A percentile compares a stretch with the other conserved stretches of the same genome.
Evolutionary conservation across 2,329 filamentous ascomycete genomes (phyloP).

Genomic region (Trichoderma atrobrunneum): DNA sequence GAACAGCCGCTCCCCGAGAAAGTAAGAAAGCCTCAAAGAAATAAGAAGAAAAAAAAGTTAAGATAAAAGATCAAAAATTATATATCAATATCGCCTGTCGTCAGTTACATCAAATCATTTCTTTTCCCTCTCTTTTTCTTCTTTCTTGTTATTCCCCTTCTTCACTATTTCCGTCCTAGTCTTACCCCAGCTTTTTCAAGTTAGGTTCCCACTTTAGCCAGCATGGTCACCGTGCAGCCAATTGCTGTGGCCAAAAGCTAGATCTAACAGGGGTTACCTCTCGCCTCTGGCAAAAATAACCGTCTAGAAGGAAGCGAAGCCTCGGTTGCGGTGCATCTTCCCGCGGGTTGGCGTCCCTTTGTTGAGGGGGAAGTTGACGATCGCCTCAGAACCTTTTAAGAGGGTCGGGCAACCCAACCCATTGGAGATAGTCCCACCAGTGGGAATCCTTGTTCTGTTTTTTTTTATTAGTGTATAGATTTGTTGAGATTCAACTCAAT

Average conservation of each 20-base stretch:
- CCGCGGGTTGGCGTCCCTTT: neutral
- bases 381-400: neutral
- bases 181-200: neutral
- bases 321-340: neutral
- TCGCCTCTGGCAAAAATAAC: neutral
- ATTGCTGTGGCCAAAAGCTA: neutral
- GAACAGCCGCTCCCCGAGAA: neutral
- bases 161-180: neutral
- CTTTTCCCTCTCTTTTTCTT: neutral
- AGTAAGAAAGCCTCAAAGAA: neutral
- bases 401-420: neutral
- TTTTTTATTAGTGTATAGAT: neutral
- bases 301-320: neutral
- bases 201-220: neutral
- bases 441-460: neutral
- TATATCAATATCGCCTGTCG: neutral
- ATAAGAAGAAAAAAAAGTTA: neutral
- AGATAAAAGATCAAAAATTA: neutral
- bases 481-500: neutral
- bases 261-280: neutral
- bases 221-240: neutral
- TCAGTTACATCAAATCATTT: neutral
- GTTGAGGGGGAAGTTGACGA: neutral
- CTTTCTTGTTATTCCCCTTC: neutral
- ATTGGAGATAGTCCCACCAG: neutral